phyloP scores from a whole-genome alignment of 2,329 filamentous ascomycete genomes.

The Stagonosporopsis cucurbitacearum region DNA sequence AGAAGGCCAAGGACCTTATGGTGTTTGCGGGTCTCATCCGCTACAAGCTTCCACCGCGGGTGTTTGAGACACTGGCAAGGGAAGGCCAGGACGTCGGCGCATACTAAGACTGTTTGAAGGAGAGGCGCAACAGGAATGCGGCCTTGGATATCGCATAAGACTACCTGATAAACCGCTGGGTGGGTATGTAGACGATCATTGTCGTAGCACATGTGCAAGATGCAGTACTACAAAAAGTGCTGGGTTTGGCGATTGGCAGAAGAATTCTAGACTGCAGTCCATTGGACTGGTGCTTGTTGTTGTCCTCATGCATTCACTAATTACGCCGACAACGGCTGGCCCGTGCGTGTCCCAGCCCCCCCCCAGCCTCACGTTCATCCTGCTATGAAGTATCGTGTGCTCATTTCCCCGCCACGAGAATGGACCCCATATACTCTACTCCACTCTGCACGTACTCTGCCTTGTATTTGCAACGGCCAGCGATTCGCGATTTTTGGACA shows the following conservation, averaged over 20 bases:
- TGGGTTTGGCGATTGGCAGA: neutral
- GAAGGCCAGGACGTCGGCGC: slow-evolving; percentile 61
- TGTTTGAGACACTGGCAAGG: slow-evolving; percentile 87
- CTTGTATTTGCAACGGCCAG: slow-evolving; percentile 2
- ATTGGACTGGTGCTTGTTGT: neutral
- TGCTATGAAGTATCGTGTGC: slow-evolving; percentile 4
- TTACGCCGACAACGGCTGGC: neutral
- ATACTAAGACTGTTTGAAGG: slow-evolving; percentile 24
- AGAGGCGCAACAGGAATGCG: slow-evolving; percentile 6
- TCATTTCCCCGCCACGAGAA: slow-evolving; percentile 14
- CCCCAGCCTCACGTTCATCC: slow-evolving; percentile 13
- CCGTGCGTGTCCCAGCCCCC: slow-evolving; percentile 9
- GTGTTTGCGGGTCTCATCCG: slow-evolving; percentile 92
- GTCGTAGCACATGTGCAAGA: neutral
- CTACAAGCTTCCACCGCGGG: slow-evolving; percentile 83
- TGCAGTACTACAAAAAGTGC: neutral
- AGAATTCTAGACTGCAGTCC: neutral
- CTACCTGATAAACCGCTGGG: neutral
- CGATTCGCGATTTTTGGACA: neutral
- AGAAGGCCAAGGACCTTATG: slow-evolving; percentile 87
- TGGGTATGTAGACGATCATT: slow-evolving; percentile 8
- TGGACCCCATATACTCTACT: slow-evolving; percentile 14
- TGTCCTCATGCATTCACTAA: neutral
- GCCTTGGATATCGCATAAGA: slow-evolving; percentile 3
- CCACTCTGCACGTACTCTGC: slow-evolving; percentile 8